Percentiles rank a stretch among this genome's conserved stretches.
Conservation (phyloP, 2,329 filamentous ascomycete species). For the Helminthosporium solani region DNA sequence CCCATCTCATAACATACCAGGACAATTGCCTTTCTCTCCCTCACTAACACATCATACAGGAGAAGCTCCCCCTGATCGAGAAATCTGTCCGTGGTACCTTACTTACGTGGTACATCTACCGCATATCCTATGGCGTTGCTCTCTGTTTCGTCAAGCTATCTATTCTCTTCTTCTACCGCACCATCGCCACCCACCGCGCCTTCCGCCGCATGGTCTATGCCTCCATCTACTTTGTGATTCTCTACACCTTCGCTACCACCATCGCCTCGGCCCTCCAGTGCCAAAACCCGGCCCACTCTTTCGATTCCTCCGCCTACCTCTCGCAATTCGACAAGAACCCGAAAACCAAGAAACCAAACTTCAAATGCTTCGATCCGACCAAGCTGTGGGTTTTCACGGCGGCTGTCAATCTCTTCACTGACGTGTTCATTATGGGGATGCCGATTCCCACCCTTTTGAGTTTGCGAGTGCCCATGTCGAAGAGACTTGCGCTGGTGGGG, state of each 20-base stretch:
- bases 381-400: conserved; percentile 41
- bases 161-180: conserved; percentile 38
- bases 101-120: conserved; percentile 39
- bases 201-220: conserved; percentile 33
- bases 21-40: too few species aligned
- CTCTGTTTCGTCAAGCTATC: conserved; percentile 37
- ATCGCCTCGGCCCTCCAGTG: conserved; percentile 38
- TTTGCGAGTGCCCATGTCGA: conserved; percentile 50
- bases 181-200: conserved; percentile 35
- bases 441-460: conserved; percentile 49
- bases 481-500: conserved; percentile 54
- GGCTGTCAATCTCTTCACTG: conserved; percentile 45
- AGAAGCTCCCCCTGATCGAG: conserved; percentile 29
- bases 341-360: conserved; percentile 16
- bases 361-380: conserved; percentile 35
- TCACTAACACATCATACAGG: too few species aligned
- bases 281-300: conserved; percentile 31
- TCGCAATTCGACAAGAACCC: conserved; percentile 30
- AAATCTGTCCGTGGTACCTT: conserved; percentile 27
- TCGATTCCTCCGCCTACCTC: conserved; percentile 30
- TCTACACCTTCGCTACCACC: conserved; percentile 31
- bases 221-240: conserved; percentile 31
- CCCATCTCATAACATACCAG: too few species aligned
- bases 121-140: conserved; percentile 30
- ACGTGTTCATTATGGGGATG: conserved; percentile 47